Evolutionary conservation across 2,329 filamentous ascomycete species (phyloP), one percentile per base, ranked within the genome.

Genomic region (Sporothrix pallida): DNA sequence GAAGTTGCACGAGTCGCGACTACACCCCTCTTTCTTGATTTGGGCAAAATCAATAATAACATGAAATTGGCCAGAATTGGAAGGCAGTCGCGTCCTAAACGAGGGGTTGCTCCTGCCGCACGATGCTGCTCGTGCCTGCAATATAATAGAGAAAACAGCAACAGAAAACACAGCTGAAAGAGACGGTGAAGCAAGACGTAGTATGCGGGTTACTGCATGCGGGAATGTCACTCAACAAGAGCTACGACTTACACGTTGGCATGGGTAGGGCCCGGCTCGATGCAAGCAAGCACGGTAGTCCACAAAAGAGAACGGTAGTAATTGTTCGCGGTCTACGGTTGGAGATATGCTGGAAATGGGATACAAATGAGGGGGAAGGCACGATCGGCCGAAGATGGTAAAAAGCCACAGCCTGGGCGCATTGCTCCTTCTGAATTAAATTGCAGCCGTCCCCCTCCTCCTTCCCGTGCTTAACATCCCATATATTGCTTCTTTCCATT

Each of bases 301-400:
- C 37, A 37, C 9, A 46, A 60, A 60, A 37, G 26, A 56, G 26
- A 26, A 2, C 31, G 31, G 31, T 37, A 15, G 31, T 37, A 8
- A 60, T 60, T 37, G 56, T 15, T 26, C 26, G 37, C 56, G 37
- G 17, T 17, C 26, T 60, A 26, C 26, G 60, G n/a, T 46, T 65
- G 37, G 60, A 65, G 60, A 62, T 62, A 62, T 62, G 58, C 26
- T 15, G 26, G 37, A 23, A 42, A 65, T 46, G 60, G 37, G 37
- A 65, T 26, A 23, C n/a, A n/a, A 46, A 17, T 65, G 60, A 65
- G 60, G 60, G 37, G 60, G 26, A 44, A 65, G 60, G 60, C 60
- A 65, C 60, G n/a, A 46, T 44, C 12, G 60, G 37, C 60, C 60
- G 60, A 50, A 50, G 63, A 67, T 31, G 44, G 44, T 20, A 44